A percentile compares a stretch with the other conserved stretches of the same genome.
Conservation (phyloP, 495 filamentous ascomycete species). For the Podospora didyma region DNA sequence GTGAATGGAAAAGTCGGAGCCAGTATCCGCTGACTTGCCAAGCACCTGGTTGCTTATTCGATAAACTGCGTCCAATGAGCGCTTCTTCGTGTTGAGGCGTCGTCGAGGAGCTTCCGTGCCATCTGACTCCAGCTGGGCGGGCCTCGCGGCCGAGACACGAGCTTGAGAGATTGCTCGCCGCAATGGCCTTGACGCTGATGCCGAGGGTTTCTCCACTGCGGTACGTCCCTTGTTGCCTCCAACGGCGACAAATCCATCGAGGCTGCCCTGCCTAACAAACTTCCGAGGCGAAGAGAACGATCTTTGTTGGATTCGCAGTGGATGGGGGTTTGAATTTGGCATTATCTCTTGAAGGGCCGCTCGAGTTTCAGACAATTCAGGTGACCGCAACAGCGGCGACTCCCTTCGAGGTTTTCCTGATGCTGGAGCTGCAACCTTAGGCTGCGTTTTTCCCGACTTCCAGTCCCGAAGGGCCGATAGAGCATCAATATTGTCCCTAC, state of each 20-base stretch:
- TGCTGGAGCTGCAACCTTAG: conserved; percentile 30
- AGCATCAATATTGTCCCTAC: conserved; percentile 71
- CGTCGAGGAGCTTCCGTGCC: conserved; percentile 22
- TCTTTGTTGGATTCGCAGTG: not conserved
- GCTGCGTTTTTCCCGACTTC: conserved; percentile 65
- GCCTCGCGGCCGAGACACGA: conserved; percentile 16
- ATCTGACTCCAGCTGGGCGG: conserved; percentile 48
- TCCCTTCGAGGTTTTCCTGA: conserved; percentile 12
- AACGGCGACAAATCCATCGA: conserved; percentile 29
- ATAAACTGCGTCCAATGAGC: conserved; percentile 45
- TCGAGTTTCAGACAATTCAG: not conserved
- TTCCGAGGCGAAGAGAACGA: conserved; percentile 17
- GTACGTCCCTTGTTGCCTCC: conserved; percentile 6
- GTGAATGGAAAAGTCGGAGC: conserved; percentile 22
- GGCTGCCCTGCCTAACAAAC: conserved; percentile 29
- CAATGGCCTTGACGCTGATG: not conserved
- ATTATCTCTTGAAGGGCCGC: conserved; percentile 29
- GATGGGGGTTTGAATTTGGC: conserved; percentile 22
- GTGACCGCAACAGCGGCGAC: no score
- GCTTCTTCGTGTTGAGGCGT: conserved; percentile 40
- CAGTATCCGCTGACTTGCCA: conserved; percentile 14
- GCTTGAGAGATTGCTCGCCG: conserved; percentile 2
- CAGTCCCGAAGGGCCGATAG: conserved; percentile 65
- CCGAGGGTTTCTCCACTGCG: conserved; percentile 3
- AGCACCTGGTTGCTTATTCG: conserved; percentile 32